These are phyloP conservation scores for Trifolium subterraneum DNA, from an alignment of 306 rosid species.

Conservation along the genomic window DNA sequence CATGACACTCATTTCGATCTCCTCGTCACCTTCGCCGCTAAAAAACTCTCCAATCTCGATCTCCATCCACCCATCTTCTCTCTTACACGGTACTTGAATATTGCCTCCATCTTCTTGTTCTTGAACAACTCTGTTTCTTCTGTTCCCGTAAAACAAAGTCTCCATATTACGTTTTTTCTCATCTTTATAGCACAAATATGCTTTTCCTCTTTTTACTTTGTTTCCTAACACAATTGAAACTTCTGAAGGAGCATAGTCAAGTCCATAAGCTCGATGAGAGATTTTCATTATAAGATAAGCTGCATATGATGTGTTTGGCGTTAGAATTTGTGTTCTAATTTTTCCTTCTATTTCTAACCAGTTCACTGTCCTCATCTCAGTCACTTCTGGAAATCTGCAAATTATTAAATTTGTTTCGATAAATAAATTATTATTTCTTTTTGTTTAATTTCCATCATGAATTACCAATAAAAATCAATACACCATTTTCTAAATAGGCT, in stretches of 20 bases:
- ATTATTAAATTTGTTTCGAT: not conserved
- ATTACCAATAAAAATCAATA: no score
- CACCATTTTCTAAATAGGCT: no score
- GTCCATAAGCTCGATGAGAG: conserved; percentile 56
- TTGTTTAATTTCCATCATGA: no score
- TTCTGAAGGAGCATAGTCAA: conserved; percentile 43
- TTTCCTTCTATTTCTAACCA: conserved; percentile 68
- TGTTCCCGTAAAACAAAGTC: conserved; percentile 44
- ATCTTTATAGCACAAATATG: conserved; percentile 37
- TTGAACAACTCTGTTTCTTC: conserved; percentile 27
- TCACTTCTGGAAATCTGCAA: conserved; percentile 57
- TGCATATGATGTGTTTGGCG: conserved; percentile 54
- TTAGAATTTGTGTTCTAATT: conserved; percentile 45
- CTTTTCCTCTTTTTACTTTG: conserved; percentile 36
- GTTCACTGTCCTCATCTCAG: conserved; percentile 55
- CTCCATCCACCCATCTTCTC: conserved; percentile 77
- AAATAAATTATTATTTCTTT: no score
- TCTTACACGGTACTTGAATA: conserved; percentile 13
- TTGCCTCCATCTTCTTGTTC: not conserved
- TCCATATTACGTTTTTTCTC: conserved; percentile 45
- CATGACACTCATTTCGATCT: conserved; percentile 52
- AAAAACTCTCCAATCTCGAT: conserved; percentile 66
- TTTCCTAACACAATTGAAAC: conserved; percentile 49
- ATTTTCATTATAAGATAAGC: conserved; percentile 65
- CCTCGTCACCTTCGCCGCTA: conserved; percentile 47